phyloP scores from a whole-genome alignment of 495 filamentous ascomycete species.

The Penicillium bialowiezense region DNA sequence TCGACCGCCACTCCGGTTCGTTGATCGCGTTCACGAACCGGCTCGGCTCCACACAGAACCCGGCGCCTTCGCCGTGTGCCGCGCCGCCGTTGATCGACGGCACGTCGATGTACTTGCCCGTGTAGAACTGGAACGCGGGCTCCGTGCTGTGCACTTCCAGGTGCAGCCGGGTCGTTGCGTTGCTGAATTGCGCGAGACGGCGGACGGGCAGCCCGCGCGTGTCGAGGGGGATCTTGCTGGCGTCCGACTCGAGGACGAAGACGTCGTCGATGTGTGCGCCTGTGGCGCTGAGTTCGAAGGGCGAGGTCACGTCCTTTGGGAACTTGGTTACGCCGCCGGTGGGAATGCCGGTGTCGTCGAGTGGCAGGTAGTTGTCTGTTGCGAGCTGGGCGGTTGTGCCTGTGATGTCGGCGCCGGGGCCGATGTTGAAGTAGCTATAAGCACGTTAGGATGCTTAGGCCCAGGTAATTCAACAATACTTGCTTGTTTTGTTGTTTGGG shows the following conservation, averaged over 20 bases:
- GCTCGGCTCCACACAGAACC: conserved; percentile 89
- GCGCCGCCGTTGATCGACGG: conserved; percentile 63
- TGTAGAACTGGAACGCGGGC: conserved; percentile 96
- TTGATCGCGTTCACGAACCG: conserved; percentile 88
- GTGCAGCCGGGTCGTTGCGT: conserved; percentile 68
- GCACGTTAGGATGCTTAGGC: too few relatives aligned
- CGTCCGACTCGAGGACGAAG: conserved; percentile 70
- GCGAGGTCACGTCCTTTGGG: conserved; percentile 47
- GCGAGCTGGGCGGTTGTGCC: conserved; percentile 71
- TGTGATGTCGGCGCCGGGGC: conserved; percentile 61
- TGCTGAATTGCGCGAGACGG: conserved; percentile 63
- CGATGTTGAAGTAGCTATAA: conserved; percentile 94
- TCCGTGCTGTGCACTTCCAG: conserved; percentile 86
- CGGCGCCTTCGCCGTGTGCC: conserved; percentile 61
- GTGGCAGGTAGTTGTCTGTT: conserved; percentile 70
- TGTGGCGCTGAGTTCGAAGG: conserved; percentile 64
- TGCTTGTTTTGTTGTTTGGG: too few relatives aligned
- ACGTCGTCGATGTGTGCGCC: conserved; percentile 85
- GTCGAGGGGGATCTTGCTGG: conserved; percentile 66
- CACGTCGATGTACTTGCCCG: conserved; percentile 79
- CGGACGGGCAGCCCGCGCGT: conserved; percentile 65
- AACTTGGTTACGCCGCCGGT: conserved; percentile 48
- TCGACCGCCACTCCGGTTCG: conserved; percentile 69
- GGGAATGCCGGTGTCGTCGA: conserved; percentile 69
- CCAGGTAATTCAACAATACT: too few relatives aligned